These are phyloP conservation scores for Magnaporthales sp. DNA, from an alignment of 2,329 filamentous ascomycete genomes.

Conservation along the genomic window DNA sequence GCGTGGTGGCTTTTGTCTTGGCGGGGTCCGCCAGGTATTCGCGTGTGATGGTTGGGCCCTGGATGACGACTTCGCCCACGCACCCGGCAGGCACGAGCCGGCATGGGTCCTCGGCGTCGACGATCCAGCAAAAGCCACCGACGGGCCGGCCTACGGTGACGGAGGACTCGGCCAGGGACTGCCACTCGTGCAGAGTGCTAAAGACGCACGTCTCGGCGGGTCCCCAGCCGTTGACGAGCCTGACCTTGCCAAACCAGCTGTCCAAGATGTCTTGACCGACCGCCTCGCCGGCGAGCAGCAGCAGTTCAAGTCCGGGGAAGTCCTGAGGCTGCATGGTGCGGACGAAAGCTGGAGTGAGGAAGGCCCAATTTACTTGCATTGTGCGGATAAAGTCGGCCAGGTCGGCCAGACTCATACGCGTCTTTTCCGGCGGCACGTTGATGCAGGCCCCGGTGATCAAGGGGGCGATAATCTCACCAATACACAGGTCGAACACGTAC, in stretches of 20 bases:
- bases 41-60: constrained; percentile 13
- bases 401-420: constrained; percentile 23
- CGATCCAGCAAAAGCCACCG: constrained; percentile 10
- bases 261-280: neutral
- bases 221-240: constrained; percentile 12
- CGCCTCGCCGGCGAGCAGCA: neutral
- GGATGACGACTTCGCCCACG: constrained; percentile 15
- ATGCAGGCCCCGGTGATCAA: constrained; percentile 26
- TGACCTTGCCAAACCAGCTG: neutral
- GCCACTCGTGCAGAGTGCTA: constrained; percentile 8
- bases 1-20: constrained; percentile 11
- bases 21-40: constrained; percentile 15
- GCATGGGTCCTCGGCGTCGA: constrained; percentile 12
- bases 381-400: constrained; percentile 18
- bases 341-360: constrained; percentile 8
- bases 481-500: constrained; percentile 7
- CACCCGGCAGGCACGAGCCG: constrained; percentile 13
- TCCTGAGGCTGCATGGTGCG: neutral
- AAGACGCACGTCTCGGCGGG: constrained; percentile 11
- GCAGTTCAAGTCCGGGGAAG: neutral
- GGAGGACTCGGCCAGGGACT: neutral
- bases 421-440: constrained; percentile 21
- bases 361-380: constrained; percentile 11
- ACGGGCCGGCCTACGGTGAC: constrained; percentile 2
- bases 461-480: constrained; percentile 27